Conservation (phyloP, 768 basidiomycete species). For the Agrocybe pediades region DNA sequence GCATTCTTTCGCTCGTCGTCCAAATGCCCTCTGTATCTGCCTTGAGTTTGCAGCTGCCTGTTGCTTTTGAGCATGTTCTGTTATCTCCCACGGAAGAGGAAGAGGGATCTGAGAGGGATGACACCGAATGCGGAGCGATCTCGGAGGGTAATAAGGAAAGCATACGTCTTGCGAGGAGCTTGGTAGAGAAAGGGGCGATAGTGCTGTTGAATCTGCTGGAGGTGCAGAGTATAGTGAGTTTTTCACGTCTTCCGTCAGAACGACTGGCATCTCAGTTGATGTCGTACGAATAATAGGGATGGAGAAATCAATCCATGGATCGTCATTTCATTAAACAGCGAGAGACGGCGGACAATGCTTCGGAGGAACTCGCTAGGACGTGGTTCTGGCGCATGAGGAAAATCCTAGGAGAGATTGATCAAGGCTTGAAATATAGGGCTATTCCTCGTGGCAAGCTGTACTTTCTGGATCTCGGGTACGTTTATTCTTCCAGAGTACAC, state of each 20-base stretch:
- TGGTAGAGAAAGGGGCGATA: not conserved
- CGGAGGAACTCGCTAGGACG: not conserved
- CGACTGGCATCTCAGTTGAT: too few relatives aligned
- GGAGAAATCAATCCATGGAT: not conserved
- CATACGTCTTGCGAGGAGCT: not conserved
- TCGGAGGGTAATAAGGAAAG: not conserved
- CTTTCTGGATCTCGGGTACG: slow-evolving; percentile 7
- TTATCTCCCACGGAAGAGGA: too few relatives aligned
- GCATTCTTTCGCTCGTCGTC: too few relatives aligned
- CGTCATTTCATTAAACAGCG: not conserved
- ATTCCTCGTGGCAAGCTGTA: not conserved
- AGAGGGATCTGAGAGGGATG: too few relatives aligned
- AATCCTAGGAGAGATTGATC: slow-evolving; percentile 2
- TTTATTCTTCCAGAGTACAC: not conserved
- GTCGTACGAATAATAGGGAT: not conserved
- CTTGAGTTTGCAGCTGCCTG: too few relatives aligned
- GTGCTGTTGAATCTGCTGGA: not conserved
- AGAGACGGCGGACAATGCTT: not conserved
- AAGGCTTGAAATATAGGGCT: not conserved
- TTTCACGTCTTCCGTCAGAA: too few relatives aligned
- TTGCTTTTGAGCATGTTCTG: too few relatives aligned
- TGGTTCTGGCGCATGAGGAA: slow-evolving; percentile 2
- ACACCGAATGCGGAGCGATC: too few relatives aligned
- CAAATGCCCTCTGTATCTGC: too few relatives aligned
- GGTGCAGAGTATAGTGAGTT: not conserved